phyloP scores from a whole-genome alignment of 768 basidiomycete species.

The Leccinellum albellum region DNA sequence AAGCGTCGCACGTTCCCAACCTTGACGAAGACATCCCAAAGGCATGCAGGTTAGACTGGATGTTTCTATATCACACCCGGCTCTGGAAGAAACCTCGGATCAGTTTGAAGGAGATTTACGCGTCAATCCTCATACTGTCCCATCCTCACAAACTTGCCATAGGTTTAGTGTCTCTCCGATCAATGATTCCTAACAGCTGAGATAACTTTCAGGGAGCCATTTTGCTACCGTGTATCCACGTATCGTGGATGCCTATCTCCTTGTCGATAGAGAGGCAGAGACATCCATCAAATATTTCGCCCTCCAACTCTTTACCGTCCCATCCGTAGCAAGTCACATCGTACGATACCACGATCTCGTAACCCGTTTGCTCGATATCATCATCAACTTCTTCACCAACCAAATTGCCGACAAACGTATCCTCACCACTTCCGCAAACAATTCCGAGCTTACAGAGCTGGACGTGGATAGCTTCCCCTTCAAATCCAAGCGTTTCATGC shows the following conservation, averaged over 20 bases:
- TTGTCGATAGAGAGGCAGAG: slow-evolving; percentile 91
- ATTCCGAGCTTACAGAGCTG: slow-evolving; percentile 35
- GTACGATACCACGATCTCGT: slow-evolving; percentile 72
- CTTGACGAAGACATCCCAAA: slow-evolving; percentile 40
- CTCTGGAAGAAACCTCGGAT: slow-evolving; percentile 84
- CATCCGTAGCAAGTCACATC: slow-evolving; percentile 77
- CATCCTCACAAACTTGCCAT: slow-evolving; percentile 72
- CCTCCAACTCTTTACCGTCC: slow-evolving; percentile 89
- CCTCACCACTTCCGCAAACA: slow-evolving; percentile 25
- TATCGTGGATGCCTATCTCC: slow-evolving; percentile 86
- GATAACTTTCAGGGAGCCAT: slow-evolving; percentile 57
- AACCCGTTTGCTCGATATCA: slow-evolving; percentile 73
- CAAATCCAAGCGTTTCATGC: slow-evolving; percentile 94
- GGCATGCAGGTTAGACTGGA: slow-evolving; percentile 64
- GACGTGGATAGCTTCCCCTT: slow-evolving; percentile 86
- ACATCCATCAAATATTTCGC: slow-evolving; percentile 93
- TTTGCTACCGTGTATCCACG: slow-evolving; percentile 84
- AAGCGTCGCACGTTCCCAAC: slow-evolving; percentile 35
- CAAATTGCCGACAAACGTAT: slow-evolving; percentile 77
- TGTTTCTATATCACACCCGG: slow-evolving; percentile 78
- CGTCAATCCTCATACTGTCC: slow-evolving; percentile 66
- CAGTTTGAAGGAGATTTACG: slow-evolving; percentile 79
- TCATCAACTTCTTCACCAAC: slow-evolving; percentile 89
- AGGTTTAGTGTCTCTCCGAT: slow-evolving; percentile 42
- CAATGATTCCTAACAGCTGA: slow-evolving; percentile 4